Evolutionary conservation across 768 basidiomycete genomes (phyloP).

Genomic region (Tubosaeta brunneosetosa): DNA sequence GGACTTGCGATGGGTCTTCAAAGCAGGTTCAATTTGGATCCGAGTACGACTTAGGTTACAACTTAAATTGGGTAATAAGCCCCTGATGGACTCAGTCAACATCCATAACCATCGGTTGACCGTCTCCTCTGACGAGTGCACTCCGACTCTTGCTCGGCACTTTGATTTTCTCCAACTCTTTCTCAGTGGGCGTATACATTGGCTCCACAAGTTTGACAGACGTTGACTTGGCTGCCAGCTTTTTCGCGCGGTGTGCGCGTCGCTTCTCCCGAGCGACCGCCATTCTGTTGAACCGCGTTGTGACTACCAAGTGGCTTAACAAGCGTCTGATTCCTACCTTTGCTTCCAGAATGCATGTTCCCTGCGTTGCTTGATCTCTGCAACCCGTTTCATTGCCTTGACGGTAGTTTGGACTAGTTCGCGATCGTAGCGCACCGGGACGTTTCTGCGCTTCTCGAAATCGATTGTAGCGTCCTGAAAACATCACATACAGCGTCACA

Average conservation of each 20-base stretch:
- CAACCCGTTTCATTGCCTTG: slow-evolving; percentile 93
- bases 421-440: slow-evolving; percentile 95
- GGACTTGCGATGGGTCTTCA: not conserved
- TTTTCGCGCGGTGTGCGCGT: slow-evolving; percentile 66
- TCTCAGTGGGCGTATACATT: slow-evolving; percentile 43
- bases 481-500: not conserved
- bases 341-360: slow-evolving; percentile 97
- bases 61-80: slow-evolving; percentile 14
- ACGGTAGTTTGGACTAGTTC: slow-evolving; percentile 89
- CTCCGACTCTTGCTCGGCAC: slow-evolving; percentile 57
- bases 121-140: slow-evolving; percentile 78
- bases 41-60: slow-evolving; percentile 4
- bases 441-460: slow-evolving; percentile 97
- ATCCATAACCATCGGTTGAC: slow-evolving; percentile 90
- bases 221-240: slow-evolving; percentile 45
- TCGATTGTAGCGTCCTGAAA: slow-evolving; percentile 93
- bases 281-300: slow-evolving; percentile 55
- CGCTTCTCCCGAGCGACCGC: slow-evolving; percentile 74
- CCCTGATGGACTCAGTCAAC: slow-evolving; percentile 47
- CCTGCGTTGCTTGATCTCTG: slow-evolving; percentile 85
- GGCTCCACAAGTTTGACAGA: slow-evolving; percentile 69
- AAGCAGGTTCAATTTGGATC: not conserved
- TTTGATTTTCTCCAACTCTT: slow-evolving; percentile 74
- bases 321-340: slow-evolving; percentile 42
- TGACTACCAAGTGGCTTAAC: not conserved